Evolutionary conservation across 495 filamentous ascomycete species (phyloP).

Genomic region (Aspergillus nanangensis): DNA sequence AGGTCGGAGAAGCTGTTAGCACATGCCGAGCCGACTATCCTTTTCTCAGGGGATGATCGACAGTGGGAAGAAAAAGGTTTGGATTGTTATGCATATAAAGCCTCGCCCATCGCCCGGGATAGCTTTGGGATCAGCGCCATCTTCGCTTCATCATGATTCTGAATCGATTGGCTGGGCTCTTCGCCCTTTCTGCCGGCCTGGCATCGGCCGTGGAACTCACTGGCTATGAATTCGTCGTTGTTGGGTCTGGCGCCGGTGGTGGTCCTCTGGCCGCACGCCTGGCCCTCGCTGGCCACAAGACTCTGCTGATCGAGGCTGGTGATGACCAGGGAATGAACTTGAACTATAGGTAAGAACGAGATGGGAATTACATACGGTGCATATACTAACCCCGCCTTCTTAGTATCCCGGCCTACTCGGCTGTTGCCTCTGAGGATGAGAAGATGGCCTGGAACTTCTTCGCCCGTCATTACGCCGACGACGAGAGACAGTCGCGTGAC

Average conservation of each 20-base stretch:
- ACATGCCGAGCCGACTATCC: neutral
- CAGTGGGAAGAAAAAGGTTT: too few relatives aligned
- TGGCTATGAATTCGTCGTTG: constrained; percentile 62
- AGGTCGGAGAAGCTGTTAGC: too few relatives aligned
- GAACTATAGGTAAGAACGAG: too few relatives aligned
- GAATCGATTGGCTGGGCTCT: neutral
- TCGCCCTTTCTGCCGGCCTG: constrained; percentile 1
- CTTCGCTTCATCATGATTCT: neutral
- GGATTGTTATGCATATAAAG: neutral
- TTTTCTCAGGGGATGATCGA: neutral
- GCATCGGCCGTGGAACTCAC: constrained; percentile 25
- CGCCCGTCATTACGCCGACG: constrained; percentile 40
- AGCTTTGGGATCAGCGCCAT: too few relatives aligned
- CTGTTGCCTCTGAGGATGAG: constrained; percentile 34
- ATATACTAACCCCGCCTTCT: too few relatives aligned
- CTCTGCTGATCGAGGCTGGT: constrained; percentile 61
- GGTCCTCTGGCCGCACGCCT: constrained; percentile 59
- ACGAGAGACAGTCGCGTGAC: constrained; percentile 34
- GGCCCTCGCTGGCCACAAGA: constrained; percentile 54
- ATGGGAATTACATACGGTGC: too few relatives aligned
- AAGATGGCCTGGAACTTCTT: constrained; percentile 44
- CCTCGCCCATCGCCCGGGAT: neutral
- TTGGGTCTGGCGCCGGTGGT: constrained; percentile 63
- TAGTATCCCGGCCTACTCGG: constrained; percentile 35
- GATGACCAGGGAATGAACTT: constrained; percentile 48